Base-by-base conservation (phyloP, 1,284 basidiomycete species). In the Dichomitus squalens region DNA sequence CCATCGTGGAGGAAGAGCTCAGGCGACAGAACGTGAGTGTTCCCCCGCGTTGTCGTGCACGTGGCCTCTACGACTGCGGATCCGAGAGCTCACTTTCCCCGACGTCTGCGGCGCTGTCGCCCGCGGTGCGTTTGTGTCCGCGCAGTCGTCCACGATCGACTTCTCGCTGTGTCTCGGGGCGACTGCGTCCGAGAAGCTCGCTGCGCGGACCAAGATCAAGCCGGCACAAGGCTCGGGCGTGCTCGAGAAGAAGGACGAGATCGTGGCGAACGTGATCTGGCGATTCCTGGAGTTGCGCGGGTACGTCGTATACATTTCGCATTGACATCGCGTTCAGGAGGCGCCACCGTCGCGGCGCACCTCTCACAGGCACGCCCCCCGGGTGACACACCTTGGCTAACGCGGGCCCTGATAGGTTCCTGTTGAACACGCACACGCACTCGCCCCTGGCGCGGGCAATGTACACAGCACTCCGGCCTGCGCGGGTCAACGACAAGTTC, bases 231-330 rank as follows among this genome's bases (percentile, higher is more conserved):
- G 75, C 38, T 62, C 68, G 31, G 73, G 38, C 11, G 80, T 83
- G 11, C 80, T 99, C 34, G 96, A 98, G 62, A 98, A 97, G 77
- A 99, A 99, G 77, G 96, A 99, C 70, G 97, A 99, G 73, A 83
- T 97, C 0, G 96, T 99, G 1, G 96, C 96, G 7, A 99, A 99
- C 72, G 93, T 96, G 31, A 92, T 99, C 61, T 98, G 96, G 96
- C 86, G 96, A 46, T 97, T 99, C 84, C 83, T 99, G 56, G 96
- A 98, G 73, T 78, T 99, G 54, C 82, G 96, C 74, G 95, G 95
- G 90, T 95, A 52, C 38, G 76, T 68, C 52, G 52, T 49, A 36
- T 59, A 59, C 39, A 27, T 44, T 40, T 58, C 58, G 29, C 29
- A 59, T 53, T 49, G 36, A 31, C 50, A 33, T 40, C 41, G 35